A percentile compares a stretch with the other conserved stretches of the same genome.
These are phyloP conservation scores for Fusarium multiceps DNA, from an alignment of 2,329 filamentous ascomycete species.

Conservation along the genomic window DNA sequence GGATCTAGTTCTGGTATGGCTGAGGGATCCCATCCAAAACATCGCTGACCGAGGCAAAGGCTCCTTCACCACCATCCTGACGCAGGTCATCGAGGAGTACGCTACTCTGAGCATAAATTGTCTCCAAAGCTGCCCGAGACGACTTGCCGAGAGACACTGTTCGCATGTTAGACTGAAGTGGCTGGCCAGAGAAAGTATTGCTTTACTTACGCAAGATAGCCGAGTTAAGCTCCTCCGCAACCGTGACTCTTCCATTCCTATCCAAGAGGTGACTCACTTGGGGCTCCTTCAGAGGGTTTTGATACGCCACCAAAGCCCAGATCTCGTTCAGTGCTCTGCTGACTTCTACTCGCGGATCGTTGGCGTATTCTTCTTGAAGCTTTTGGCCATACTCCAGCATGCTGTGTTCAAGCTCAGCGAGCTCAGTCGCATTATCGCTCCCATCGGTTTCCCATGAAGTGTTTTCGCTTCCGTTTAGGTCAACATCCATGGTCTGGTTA, in stretches of 20 bases:
- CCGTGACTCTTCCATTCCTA: constrained; percentile 75
- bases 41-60: constrained; percentile 76
- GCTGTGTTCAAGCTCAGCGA: constrained; percentile 68
- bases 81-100: constrained; percentile 86
- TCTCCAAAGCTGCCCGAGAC: constrained; percentile 85
- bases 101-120: constrained; percentile 85
- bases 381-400: constrained; percentile 84
- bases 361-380: constrained; percentile 80
- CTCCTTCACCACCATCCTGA: constrained; percentile 81
- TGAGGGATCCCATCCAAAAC: constrained; percentile 61
- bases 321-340: constrained; percentile 82
- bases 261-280: constrained; percentile 84
- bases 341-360: constrained; percentile 76
- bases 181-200: neutral
- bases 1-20: constrained; percentile 49
- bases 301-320: constrained; percentile 88
- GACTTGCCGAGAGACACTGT: constrained; percentile 91
- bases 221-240: constrained; percentile 94
- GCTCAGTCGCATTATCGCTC: constrained; percentile 48
- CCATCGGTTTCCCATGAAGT: constrained; percentile 62
- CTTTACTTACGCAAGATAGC: constrained; percentile 82
- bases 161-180: constrained; percentile 30
- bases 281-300: constrained; percentile 79
- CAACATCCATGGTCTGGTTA: constrained; percentile 66
- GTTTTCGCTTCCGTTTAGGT: constrained; percentile 60